Conservation (phyloP, 2,329 filamentous ascomycete species). For the Alternaria conjuncta region DNA sequence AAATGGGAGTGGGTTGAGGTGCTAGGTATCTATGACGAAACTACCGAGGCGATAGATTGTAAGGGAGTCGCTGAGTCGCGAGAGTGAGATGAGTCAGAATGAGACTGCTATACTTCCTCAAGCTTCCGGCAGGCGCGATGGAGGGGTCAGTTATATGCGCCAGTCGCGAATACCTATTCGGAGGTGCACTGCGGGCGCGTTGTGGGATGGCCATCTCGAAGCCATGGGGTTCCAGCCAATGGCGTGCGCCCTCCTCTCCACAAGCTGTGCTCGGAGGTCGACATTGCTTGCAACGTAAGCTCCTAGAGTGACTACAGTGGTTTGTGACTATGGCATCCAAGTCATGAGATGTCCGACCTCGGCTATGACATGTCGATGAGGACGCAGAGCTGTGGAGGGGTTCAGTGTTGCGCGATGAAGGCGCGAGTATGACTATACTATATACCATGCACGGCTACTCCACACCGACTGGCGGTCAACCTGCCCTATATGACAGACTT, state of each 20-base stretch:
- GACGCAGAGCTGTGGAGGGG: not conserved
- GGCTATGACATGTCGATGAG: not conserved
- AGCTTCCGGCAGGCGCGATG: conserved; percentile 13
- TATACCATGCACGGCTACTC: conserved; percentile 25
- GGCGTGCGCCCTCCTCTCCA: conserved; percentile 26
- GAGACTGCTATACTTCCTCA: conserved; percentile 22
- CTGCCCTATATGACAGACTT: conserved; percentile 5
- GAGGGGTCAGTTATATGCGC: conserved; percentile 17
- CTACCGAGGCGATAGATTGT: conserved; percentile 35
- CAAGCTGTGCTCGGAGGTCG: conserved; percentile 32
- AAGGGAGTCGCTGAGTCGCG: conserved; percentile 14
- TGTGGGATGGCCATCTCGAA: conserved; percentile 28
- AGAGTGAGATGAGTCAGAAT: conserved; percentile 10
- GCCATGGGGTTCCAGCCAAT: conserved; percentile 35
- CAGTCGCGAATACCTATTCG: conserved; percentile 11
- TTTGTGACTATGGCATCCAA: conserved; percentile 7
- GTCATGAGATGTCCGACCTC: conserved; percentile 3
- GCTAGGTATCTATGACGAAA: conserved; percentile 40
- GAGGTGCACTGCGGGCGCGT: conserved; percentile 18
- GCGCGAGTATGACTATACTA: conserved; percentile 8
- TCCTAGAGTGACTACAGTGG: conserved; percentile 13
- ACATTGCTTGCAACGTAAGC: conserved; percentile 16
- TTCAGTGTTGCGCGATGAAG: conserved; percentile 1
- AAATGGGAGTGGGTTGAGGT: conserved; percentile 24
- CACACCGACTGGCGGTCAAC: conserved; percentile 35